Percentiles rank a stretch among this genome's conserved stretches.
These are phyloP conservation scores for Talaromyces stipitatus DNA, from an alignment of 495 filamentous ascomycete species.

Conservation along the genomic window DNA sequence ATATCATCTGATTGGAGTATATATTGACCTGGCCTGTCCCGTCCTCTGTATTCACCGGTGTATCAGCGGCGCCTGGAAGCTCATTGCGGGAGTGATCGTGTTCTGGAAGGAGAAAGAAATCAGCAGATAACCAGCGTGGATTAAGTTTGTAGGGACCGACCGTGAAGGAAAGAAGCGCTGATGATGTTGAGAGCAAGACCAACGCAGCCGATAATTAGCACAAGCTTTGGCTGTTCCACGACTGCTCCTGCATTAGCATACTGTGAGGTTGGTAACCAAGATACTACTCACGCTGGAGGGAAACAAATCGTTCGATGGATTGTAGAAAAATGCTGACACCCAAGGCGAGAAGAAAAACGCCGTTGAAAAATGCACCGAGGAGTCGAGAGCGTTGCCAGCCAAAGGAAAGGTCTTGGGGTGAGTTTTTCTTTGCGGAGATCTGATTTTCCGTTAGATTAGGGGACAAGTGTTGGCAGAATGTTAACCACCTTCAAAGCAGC, in stretches of 20 bases:
- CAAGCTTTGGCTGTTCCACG: conserved; percentile 63
- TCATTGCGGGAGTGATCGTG: neutral
- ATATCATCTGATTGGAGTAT: neutral
- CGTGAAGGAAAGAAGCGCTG: conserved; percentile 73
- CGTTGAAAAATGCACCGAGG: conserved; percentile 84
- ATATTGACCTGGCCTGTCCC: neutral
- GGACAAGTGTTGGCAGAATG: neutral
- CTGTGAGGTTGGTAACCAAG: neutral
- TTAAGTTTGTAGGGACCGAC: conserved; percentile 19
- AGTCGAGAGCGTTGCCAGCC: conserved; percentile 82
- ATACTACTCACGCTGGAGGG: conserved; percentile 26
- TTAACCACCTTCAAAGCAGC: conserved; percentile 65
- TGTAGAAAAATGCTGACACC: conserved; percentile 91
- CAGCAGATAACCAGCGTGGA: neutral
- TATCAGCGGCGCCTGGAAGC: neutral
- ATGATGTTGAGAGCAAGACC: conserved; percentile 76
- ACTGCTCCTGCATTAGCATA: conserved; percentile 28
- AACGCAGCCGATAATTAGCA: conserved; percentile 70
- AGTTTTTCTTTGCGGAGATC: conserved; percentile 19
- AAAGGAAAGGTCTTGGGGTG: conserved; percentile 35
- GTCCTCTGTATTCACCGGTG: neutral
- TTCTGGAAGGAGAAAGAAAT: neutral
- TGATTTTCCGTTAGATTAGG: conserved; percentile 3
- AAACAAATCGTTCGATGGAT: conserved; percentile 72
- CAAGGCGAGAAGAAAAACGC: conserved; percentile 83